phyloP scores from a whole-genome alignment of 2,329 filamentous ascomycete species.

The Colletotrichum sidae region DNA sequence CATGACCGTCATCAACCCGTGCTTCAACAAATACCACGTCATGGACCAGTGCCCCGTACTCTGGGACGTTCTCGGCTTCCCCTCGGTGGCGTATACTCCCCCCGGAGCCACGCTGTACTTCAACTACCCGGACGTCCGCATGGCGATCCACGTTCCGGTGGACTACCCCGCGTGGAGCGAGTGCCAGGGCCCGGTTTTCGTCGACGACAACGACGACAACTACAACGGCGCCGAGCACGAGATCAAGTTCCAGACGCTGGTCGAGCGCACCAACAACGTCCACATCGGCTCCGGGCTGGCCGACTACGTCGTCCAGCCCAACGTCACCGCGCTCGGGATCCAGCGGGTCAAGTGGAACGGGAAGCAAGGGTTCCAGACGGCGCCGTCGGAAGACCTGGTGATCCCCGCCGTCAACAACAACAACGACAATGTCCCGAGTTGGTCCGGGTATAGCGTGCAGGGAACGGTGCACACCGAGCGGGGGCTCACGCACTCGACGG shows the following conservation, averaged over 20 bases:
- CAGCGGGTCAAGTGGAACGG: conserved; percentile 88
- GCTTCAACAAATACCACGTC: conserved; percentile 82
- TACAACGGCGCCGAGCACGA: conserved; percentile 32
- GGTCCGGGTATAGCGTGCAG: conserved; percentile 72
- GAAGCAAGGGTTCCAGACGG: conserved; percentile 73
- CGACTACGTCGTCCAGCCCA: conserved; percentile 75
- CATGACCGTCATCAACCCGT: conserved; percentile 73
- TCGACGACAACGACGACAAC: conserved; percentile 17
- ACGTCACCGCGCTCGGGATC: conserved; percentile 77
- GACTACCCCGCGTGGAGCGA: conserved; percentile 39
- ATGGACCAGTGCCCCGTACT: conserved; percentile 76
- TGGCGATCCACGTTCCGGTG: conserved; percentile 72
- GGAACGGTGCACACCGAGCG: conserved; percentile 80
- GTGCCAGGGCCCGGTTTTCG: conserved; percentile 22
- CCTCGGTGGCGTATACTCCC: conserved; percentile 71
- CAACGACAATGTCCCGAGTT: conserved; percentile 52
- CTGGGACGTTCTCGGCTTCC: conserved; percentile 77
- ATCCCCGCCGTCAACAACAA: conserved; percentile 60
- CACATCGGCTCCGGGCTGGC: conserved; percentile 79
- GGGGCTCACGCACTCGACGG: conserved; percentile 76
- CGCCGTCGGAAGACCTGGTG: conserved; percentile 72
- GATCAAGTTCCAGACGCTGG: conserved; percentile 56
- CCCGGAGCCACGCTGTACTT: conserved; percentile 74
- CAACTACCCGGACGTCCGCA: conserved; percentile 76
- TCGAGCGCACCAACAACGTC: conserved; percentile 69